phyloP scores from a whole-genome alignment of 805 yeast species.

The Clavispora carvajalis region DNA sequence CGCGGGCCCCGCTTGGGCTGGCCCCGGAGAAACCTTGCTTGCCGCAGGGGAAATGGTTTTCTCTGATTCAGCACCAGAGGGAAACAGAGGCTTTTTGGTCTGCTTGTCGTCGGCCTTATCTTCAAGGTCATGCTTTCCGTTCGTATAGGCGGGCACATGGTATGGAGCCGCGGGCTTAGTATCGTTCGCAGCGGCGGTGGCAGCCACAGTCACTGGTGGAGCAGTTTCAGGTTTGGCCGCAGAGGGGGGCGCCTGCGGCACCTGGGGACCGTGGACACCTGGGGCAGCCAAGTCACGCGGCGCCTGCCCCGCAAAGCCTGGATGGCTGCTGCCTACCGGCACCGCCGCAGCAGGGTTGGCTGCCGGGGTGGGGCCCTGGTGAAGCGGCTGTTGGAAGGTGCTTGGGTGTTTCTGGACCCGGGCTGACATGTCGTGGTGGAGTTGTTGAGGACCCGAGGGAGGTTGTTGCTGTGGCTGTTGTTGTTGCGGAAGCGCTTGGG shows the following conservation, averaged over 20 bases:
- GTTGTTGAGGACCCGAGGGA: conserved; percentile 5
- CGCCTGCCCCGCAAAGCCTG: not conserved
- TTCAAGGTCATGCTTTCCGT: conserved; percentile 34
- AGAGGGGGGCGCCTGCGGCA: not conserved
- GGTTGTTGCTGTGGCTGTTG: conserved; percentile 5
- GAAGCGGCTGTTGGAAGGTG: conserved; percentile 2
- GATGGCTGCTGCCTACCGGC: not conserved
- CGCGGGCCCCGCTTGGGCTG: conserved; percentile 1
- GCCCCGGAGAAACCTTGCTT: too few species aligned
- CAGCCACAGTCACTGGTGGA: conserved; percentile 3
- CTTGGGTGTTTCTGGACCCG: not conserved
- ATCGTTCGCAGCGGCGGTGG: conserved; percentile 2
- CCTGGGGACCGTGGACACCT: not conserved
- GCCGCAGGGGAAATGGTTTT: too few species aligned
- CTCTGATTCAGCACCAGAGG: too few species aligned
- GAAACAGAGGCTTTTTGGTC: conserved; percentile 18
- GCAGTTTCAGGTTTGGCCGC: not conserved
- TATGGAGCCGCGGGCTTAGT: conserved; percentile 3
- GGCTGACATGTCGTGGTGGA: conserved; percentile 2
- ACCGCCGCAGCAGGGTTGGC: not conserved
- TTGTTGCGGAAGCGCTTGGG: conserved; percentile 19
- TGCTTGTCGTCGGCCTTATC: conserved; percentile 29
- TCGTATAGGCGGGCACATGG: conserved; percentile 1
- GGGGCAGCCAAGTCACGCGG: not conserved
- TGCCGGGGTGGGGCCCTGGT: not conserved